These are phyloP conservation scores for Xylariaceae sp. DNA, from an alignment of 2,329 filamentous ascomycete genomes.

Conservation along the genomic window DNA sequence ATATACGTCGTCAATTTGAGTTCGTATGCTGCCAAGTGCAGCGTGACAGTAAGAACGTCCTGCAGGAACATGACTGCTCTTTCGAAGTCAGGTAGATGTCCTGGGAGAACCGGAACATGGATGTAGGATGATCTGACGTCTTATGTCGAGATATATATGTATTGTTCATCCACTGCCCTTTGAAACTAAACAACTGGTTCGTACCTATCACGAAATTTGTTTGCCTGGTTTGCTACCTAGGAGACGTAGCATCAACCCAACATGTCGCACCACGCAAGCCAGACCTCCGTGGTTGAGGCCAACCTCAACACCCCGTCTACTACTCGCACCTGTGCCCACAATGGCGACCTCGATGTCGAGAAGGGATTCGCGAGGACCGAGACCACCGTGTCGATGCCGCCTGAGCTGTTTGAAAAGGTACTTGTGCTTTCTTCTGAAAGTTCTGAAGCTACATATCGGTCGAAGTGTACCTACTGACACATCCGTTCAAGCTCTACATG, in stretches of 20 bases:
- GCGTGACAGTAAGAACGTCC: background rate
- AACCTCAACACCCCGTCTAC: background rate
- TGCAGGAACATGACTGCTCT: background rate
- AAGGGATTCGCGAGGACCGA: background rate
- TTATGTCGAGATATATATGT: background rate
- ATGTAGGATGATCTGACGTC: background rate
- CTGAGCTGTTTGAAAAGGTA: constrained; percentile 3
- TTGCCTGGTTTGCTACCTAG: background rate
- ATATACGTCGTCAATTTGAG: background rate
- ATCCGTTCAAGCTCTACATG: background rate
- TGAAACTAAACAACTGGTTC: background rate
- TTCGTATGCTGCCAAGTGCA: background rate
- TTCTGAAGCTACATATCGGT: too few species aligned
- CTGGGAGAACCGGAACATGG: background rate
- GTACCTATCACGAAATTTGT: background rate
- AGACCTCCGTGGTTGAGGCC: background rate
- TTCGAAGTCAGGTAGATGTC: background rate
- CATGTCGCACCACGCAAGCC: background rate
- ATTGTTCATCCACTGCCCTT: background rate
- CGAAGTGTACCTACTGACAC: too few species aligned
- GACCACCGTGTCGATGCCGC: constrained; percentile 1
- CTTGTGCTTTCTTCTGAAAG: too few species aligned
- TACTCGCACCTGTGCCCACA: constrained; percentile 1
- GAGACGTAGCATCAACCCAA: background rate
- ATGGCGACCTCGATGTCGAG: constrained; percentile 1